phyloP scores from a whole-genome alignment of 1,284 basidiomycete species.

The Leccinum pachyderme region DNA sequence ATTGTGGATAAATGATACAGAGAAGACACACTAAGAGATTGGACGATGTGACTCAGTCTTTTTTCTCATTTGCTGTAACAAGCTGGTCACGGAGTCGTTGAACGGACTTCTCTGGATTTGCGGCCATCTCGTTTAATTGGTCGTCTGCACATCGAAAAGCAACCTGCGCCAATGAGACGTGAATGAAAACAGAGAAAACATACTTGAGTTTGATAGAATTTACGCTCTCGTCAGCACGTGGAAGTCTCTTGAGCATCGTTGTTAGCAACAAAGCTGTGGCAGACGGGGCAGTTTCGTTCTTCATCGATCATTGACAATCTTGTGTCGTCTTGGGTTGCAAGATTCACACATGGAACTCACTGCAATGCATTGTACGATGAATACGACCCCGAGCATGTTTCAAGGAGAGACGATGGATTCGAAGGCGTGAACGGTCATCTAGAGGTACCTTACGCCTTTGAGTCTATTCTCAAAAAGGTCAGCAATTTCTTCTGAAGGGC shows the following conservation, averaged over 20 bases:
- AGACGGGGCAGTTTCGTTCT: constrained; percentile 52
- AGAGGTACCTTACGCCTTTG: constrained; percentile 25
- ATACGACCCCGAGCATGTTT: constrained; percentile 33
- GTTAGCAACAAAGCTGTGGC: constrained; percentile 55
- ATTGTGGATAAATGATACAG: too few species aligned
- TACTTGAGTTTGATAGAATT: too few species aligned
- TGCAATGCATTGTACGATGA: constrained; percentile 27
- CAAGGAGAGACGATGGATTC: constrained; percentile 16
- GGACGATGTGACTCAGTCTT: too few species aligned
- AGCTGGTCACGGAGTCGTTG: too few species aligned
- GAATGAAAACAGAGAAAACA: too few species aligned
- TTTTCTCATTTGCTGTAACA: too few species aligned
- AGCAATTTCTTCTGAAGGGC: not conserved
- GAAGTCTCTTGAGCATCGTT: constrained; percentile 31
- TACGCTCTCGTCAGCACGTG: constrained; percentile 6
- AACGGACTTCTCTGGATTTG: too few species aligned
- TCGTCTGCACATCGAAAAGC: too few species aligned
- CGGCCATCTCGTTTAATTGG: too few species aligned
- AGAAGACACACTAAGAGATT: too few species aligned
- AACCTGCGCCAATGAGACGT: too few species aligned
- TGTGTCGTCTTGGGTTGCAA: constrained; percentile 45
- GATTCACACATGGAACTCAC: constrained; percentile 40
- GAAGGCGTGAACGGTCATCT: constrained; percentile 13
- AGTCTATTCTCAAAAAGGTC: constrained; percentile 33
- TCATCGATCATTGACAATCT: constrained; percentile 40